These are phyloP conservation scores for Alternaria dauci DNA, from an alignment of 2,329 filamentous ascomycete genomes.

Conservation along the genomic window DNA sequence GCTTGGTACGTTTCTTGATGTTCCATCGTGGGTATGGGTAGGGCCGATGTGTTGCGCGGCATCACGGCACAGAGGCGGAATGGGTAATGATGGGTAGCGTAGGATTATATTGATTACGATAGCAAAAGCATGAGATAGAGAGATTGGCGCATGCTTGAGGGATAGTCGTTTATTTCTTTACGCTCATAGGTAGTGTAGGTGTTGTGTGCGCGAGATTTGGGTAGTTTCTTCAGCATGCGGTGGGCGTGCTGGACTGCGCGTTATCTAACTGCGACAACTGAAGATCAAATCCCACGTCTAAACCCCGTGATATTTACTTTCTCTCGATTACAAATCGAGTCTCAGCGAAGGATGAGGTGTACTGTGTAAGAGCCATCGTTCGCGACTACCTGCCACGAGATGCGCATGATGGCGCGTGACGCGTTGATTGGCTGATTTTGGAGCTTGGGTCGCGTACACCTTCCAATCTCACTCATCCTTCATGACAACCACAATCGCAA, in stretches of 20 bases:
- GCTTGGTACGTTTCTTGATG: background rate
- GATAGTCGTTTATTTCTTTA: background rate
- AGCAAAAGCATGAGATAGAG: background rate
- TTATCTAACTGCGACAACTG: background rate
- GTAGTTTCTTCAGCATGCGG: background rate
- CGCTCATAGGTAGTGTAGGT: background rate
- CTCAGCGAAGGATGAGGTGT: background rate
- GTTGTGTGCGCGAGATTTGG: background rate
- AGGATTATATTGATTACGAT: background rate
- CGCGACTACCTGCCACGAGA: constrained; percentile 2
- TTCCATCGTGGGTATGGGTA: background rate
- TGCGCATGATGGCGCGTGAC: background rate
- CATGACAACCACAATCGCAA: background rate
- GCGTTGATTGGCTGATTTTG: constrained; percentile 9
- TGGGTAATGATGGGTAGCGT: background rate
- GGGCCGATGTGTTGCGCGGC: background rate
- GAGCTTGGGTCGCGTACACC: constrained; percentile 13
- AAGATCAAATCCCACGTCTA: background rate
- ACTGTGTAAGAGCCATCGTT: background rate
- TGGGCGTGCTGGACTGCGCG: background rate
- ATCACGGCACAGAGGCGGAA: background rate
- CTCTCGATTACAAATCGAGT: background rate
- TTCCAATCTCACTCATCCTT: background rate
- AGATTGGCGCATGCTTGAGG: background rate
- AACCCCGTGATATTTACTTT: background rate